Conservation (phyloP, 2,329 filamentous ascomycete species). For the Fusarium sp. region DNA sequence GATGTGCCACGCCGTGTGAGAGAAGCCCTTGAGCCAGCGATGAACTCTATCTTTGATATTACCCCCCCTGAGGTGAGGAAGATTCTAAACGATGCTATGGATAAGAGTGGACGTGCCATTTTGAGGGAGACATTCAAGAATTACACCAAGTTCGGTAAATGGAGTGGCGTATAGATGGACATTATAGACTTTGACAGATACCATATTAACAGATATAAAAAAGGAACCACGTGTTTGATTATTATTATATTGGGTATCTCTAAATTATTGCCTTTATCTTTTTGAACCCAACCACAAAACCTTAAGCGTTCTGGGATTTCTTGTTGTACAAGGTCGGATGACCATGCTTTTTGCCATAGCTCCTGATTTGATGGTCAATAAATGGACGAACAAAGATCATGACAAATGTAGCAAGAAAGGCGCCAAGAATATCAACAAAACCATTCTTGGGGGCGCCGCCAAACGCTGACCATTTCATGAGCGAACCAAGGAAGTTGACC, state of each 20-base stretch:
- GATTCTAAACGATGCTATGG: conserved; percentile 71
- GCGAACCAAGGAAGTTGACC: conserved; percentile 76
- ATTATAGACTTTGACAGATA: conserved; percentile 38
- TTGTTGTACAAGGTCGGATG: conserved; percentile 66
- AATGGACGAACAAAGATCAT: conserved; percentile 71
- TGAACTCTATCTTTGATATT: conserved; percentile 71
- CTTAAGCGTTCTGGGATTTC: conserved; percentile 23
- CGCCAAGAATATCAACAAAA: conserved; percentile 69
- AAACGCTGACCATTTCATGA: conserved; percentile 75
- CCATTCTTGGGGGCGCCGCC: conserved; percentile 70
- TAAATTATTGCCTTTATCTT: conserved; percentile 6
- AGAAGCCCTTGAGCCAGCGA: conserved; percentile 68
- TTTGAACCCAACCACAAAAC: not conserved
- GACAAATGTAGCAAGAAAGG: conserved; percentile 65
- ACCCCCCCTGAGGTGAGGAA: conserved; percentile 67
- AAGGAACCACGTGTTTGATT: conserved; percentile 11
- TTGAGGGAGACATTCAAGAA: conserved; percentile 70
- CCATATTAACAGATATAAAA: conserved; percentile 28
- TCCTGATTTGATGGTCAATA: conserved; percentile 69
- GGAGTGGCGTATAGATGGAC: conserved; percentile 65
- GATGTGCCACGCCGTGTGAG: conserved; percentile 64
- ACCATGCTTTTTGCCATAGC: conserved; percentile 69
- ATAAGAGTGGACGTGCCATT: conserved; percentile 70
- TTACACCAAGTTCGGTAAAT: conserved; percentile 74
- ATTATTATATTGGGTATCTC: conserved; percentile 42